Evolutionary conservation across 2,329 filamentous ascomycete species (phyloP), one percentile per base, ranked within the genome.

Genomic region (Monosporascus sp.): DNA sequence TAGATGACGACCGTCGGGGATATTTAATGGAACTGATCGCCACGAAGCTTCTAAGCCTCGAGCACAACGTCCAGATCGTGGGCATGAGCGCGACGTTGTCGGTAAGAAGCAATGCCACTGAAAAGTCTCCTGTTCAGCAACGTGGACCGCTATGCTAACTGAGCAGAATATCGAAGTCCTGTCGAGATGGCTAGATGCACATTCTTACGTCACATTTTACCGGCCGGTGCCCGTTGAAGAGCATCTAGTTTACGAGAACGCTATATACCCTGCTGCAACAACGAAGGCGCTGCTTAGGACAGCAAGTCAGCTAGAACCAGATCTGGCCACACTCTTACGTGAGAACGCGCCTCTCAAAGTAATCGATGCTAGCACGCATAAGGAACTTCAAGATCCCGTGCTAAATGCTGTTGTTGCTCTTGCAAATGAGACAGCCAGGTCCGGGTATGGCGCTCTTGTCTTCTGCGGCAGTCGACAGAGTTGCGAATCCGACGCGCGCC

Each of bases 1-100:
- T 91, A 45, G 85, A 90, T 60, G 88, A 91, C 65, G 85, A 87
- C 57, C 80, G 86, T 59, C 82, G 88, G 14, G 88, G 88, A 4
- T 91, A 91, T 65, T 75, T 91, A 1, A 73, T 91, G 52, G 88
- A 92, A 65, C 73, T 91, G 6, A 82, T 90, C 70, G 83, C 85
- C 5, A 88, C 87, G 3, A 91, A 91, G 63, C 64, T 91, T 31
- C 71, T 90, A n/a, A 80, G 84, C 53, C 70, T 91, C 22, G 84
- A 82, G 26, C 81, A 88, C 54, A 71, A 77, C 24, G 76, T 89
- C 19, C 88, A 91, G 63, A 84, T 91, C 20, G 73, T 91, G 54
- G 88, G 86, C 59, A 91, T 92, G 88, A 91, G 88, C 62, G 88
- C 88, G 5, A 91, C 88, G 0, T 74, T 92, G 47, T 84, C 85